phyloP scores from a whole-genome alignment of 1,284 basidiomycete genomes.

The Fomes fomentarius region DNA sequence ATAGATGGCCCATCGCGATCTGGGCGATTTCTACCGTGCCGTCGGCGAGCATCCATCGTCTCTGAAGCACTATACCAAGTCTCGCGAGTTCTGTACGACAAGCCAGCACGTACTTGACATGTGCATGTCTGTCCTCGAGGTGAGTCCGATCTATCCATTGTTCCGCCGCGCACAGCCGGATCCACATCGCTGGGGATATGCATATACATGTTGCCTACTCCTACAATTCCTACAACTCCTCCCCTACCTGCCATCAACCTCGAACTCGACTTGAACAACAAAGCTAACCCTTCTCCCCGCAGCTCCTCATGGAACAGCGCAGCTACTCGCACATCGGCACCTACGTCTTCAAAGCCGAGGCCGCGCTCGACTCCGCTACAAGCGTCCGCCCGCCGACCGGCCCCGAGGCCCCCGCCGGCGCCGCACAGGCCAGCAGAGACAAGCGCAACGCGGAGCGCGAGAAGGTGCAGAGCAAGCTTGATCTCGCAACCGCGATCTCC shows the following conservation, averaged over 20 bases:
- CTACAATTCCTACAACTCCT: neutral
- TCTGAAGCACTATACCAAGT: slow-evolving; percentile 81
- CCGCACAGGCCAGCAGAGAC: slow-evolving; percentile 27
- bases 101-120: slow-evolving; percentile 86
- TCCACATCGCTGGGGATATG: too few relatives aligned
- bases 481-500: slow-evolving; percentile 76
- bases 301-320: slow-evolving; percentile 83
- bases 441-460: slow-evolving; percentile 60
- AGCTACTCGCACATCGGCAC: slow-evolving; percentile 84
- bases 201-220: too few relatives aligned
- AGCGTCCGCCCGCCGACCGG: slow-evolving; percentile 18
- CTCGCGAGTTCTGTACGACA: slow-evolving; percentile 85
- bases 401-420: slow-evolving; percentile 32
- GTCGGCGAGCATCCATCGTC: slow-evolving; percentile 72
- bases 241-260: too few relatives aligned
- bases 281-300: slow-evolving; percentile 5
- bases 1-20: slow-evolving; percentile 84
- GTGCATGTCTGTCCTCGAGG: slow-evolving; percentile 81
- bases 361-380: slow-evolving; percentile 72
- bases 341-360: slow-evolving; percentile 90
- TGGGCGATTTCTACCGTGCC: slow-evolving; percentile 75
- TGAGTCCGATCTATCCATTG: too few relatives aligned
- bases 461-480: slow-evolving; percentile 75
- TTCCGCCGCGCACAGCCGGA: too few relatives aligned
- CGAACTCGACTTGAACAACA: neutral